phyloP scores from a whole-genome alignment of 306 rosid species.

The Cyamopsis tetragonoloba region DNA sequence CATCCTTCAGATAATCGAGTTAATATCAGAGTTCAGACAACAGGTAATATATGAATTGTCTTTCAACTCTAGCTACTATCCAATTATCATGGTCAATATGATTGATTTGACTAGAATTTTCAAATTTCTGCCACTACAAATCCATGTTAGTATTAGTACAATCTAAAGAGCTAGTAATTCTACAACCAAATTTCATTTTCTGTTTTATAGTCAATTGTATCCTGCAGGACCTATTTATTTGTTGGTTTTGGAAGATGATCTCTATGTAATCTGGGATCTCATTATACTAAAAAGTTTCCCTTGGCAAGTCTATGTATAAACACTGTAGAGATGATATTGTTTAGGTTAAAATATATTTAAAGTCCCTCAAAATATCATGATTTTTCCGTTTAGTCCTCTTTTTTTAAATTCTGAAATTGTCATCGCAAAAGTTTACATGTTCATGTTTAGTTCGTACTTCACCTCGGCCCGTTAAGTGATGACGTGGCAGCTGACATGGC shows the following conservation, averaged over 20 bases:
- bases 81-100: background rate
- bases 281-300: background rate
- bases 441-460: too few relatives aligned
- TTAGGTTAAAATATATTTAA: too few relatives aligned
- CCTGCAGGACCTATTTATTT: background rate
- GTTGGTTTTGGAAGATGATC: background rate
- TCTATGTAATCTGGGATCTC: background rate
- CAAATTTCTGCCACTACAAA: background rate
- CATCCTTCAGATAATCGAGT: constrained; percentile 71
- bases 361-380: too few relatives aligned
- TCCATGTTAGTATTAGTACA: background rate
- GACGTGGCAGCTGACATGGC: too few relatives aligned
- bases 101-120: background rate
- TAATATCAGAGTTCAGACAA: too few relatives aligned
- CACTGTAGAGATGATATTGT: background rate
- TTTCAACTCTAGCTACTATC: background rate
- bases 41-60: background rate
- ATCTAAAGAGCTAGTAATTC: background rate
- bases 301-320: background rate
- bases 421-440: too few relatives aligned
- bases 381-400: too few relatives aligned
- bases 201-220: background rate
- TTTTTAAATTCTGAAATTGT: too few relatives aligned
- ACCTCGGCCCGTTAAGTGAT: too few relatives aligned
- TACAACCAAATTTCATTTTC: background rate